These are phyloP conservation scores for Coemansia sp. DNA, from an alignment of 371 early-diverging fungal species.

Conservation along the genomic window DNA sequence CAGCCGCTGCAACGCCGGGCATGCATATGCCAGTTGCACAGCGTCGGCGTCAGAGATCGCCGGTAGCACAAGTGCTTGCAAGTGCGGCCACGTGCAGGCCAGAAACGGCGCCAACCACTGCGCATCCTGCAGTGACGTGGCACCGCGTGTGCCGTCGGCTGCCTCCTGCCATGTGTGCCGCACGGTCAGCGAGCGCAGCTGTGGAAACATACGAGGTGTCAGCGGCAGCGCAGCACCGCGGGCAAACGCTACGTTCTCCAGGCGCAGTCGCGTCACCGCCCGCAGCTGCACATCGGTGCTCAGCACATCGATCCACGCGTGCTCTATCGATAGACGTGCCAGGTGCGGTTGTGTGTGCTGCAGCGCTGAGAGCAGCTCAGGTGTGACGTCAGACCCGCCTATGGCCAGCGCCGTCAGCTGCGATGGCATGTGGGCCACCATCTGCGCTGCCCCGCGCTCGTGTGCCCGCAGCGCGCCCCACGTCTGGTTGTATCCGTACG, in stretches of 20 bases:
- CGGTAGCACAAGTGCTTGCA: constrained; percentile 34
- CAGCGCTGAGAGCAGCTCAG: constrained; percentile 29
- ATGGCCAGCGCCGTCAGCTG: constrained; percentile 31
- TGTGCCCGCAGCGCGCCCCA: constrained; percentile 33
- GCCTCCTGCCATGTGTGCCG: constrained; percentile 40
- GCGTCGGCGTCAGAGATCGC: constrained; percentile 36
- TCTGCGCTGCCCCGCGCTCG: constrained; percentile 31
- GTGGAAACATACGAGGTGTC: constrained; percentile 24
- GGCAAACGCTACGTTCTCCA: constrained; percentile 31
- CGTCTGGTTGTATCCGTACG: constrained; percentile 44
- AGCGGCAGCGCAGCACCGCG: constrained; percentile 21
- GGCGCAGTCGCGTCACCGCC: constrained; percentile 19
- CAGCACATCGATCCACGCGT: constrained; percentile 34
- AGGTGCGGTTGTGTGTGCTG: constrained; percentile 20
- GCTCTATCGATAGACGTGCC: constrained; percentile 20
- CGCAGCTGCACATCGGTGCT: constrained; percentile 7
- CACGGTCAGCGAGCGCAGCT: constrained; percentile 24
- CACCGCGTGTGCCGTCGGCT: constrained; percentile 35
- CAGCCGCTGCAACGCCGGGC: constrained; percentile 34
- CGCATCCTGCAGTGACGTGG: constrained; percentile 34
- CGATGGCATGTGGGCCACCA: constrained; percentile 16
- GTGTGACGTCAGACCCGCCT: constrained; percentile 37
- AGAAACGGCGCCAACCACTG: constrained; percentile 22
- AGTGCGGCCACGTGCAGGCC: constrained; percentile 22
- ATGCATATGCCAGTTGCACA: constrained; percentile 15